Evolutionary conservation across 2,329 filamentous ascomycete genomes (phyloP).

Genomic region (Alternaria triticimaculans): DNA sequence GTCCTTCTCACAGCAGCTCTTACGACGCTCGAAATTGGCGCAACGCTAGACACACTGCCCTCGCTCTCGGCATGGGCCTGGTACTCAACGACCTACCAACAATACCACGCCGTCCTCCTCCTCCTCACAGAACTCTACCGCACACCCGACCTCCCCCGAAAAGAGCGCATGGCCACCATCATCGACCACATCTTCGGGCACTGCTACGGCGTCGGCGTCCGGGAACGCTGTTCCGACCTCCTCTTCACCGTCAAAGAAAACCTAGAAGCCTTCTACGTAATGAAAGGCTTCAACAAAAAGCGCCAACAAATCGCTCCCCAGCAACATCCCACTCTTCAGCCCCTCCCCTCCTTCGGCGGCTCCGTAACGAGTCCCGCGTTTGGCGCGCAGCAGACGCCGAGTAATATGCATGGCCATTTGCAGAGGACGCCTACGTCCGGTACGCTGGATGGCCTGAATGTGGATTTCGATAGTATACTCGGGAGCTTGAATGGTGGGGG

Average conservation of each 20-base stretch:
- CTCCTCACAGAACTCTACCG: conserved; percentile 49
- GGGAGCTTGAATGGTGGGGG: conserved; percentile 33
- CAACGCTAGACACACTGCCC: conserved; percentile 48
- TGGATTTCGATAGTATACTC: conserved; percentile 44
- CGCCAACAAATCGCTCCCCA: conserved; percentile 27
- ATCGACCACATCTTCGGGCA: conserved; percentile 50
- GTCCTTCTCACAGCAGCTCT: conserved; percentile 46
- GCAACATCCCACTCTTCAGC: conserved; percentile 39
- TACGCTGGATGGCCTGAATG: conserved; percentile 35
- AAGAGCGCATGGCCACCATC: conserved; percentile 48
- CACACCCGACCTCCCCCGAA: conserved; percentile 43
- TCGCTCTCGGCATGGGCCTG: conserved; percentile 44
- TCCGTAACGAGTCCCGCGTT: conserved; percentile 18
- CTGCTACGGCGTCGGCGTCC: conserved; percentile 46
- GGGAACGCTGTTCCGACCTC: conserved; percentile 44
- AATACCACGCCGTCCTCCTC: conserved; percentile 47
- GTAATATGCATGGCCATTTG: conserved; percentile 22
- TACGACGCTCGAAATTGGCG: conserved; percentile 48
- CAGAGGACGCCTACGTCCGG: conserved; percentile 29
- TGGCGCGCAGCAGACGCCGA: conserved; percentile 6
- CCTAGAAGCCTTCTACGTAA: conserved; percentile 48
- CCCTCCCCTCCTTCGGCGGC: conserved; percentile 24
- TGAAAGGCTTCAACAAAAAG: conserved; percentile 47
- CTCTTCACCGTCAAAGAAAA: conserved; percentile 49
- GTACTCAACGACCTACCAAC: conserved; percentile 49